Base-by-base conservation (phyloP, 75 land plant species). In the Pinus taeda region DNA sequence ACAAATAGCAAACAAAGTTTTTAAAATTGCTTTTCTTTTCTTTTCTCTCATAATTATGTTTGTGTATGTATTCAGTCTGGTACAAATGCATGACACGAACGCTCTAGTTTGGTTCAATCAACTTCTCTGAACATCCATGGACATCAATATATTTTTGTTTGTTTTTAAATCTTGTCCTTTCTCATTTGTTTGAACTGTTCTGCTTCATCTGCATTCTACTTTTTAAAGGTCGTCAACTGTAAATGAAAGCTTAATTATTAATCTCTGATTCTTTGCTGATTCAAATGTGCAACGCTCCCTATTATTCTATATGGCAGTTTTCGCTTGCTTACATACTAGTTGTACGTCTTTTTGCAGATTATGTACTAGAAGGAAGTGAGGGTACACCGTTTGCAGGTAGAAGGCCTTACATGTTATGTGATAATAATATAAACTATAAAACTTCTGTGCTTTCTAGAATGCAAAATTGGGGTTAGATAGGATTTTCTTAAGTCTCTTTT, bases 291-390 rank as follows among this genome's bases (percentile, higher is more conserved):
- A 49, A 49, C 11, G 55, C 55, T 49, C 55, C 55, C 12, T 49
- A 49, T 9, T 45, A 45, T 45, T 7, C 53, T 45, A 45, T 45
- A 67, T 67, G 1, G 71, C n/a, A n/a, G 12, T 17, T 33, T 17
- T 4, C 9, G 3, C 42, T 17, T 69, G 29, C 42, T 69, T 42
- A 69, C 22, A 20, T 73, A 75, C 24, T 71, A 7, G 7, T 21
- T 33, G 39, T 75, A 12, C 74, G 17, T 30, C 2, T 18, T 58
- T 79, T 80, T 78, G 62, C 91, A 96, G 98, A 96, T 90, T 96
- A 92, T 88, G 98, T 96, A 11, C 78, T 96, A 78, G 98, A 96
- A 74, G 98, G 98, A 57, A 96, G 98, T 81, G 86, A 91, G 80
- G 97, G 93, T 6, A 96, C 98, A 24, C 93, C 98, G 55, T 96